A percentile compares a stretch with the other conserved stretches of the same genome.
These are phyloP conservation scores for Saccharomycopsis lassenensis DNA, from an alignment of 805 yeast genomes.

Conservation along the genomic window DNA sequence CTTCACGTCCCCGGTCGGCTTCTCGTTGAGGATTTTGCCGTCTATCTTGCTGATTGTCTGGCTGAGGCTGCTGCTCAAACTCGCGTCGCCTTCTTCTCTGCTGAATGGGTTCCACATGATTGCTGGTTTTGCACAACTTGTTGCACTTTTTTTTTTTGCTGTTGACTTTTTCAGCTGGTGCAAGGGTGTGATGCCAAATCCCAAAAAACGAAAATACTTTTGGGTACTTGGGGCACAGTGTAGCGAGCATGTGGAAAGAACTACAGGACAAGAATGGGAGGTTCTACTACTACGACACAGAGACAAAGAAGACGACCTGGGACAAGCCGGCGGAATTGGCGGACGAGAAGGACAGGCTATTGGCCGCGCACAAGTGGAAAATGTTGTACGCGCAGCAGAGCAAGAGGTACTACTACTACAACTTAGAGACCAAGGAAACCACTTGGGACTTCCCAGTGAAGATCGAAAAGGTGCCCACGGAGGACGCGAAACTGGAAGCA, in stretches of 20 bases:
- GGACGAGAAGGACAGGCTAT: conserved; percentile 33
- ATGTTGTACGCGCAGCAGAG: conserved; percentile 39
- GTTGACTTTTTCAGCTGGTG: too few species aligned
- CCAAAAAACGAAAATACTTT: too few species aligned
- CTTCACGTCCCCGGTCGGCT: conserved; percentile 7
- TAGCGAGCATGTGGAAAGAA: conserved; percentile 50
- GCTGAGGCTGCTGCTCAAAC: too few species aligned
- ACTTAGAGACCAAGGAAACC: conserved; percentile 50
- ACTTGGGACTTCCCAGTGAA: conserved; percentile 73
- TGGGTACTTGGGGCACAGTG: too few species aligned
- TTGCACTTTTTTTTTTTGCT: too few species aligned
- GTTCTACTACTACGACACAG: conserved; percentile 57
- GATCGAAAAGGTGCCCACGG: conserved; percentile 26
- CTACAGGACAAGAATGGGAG: conserved; percentile 55
- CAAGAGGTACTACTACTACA: conserved; percentile 58
- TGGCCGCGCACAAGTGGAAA: conserved; percentile 45
- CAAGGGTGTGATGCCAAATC: too few species aligned
- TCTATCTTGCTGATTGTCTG: conserved; percentile 10
- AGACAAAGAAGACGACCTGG: conserved; percentile 68
- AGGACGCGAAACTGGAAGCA: too few species aligned
- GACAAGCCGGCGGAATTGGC: conserved; percentile 54
- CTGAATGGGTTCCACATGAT: too few species aligned
- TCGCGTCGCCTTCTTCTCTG: too few species aligned
- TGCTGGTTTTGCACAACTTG: too few species aligned
- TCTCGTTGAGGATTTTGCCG: conserved; percentile 9